These are phyloP conservation scores for Globisporangium heterothallicum DNA, from an alignment of 352 stramenopile genomes.

Conservation along the genomic window DNA sequence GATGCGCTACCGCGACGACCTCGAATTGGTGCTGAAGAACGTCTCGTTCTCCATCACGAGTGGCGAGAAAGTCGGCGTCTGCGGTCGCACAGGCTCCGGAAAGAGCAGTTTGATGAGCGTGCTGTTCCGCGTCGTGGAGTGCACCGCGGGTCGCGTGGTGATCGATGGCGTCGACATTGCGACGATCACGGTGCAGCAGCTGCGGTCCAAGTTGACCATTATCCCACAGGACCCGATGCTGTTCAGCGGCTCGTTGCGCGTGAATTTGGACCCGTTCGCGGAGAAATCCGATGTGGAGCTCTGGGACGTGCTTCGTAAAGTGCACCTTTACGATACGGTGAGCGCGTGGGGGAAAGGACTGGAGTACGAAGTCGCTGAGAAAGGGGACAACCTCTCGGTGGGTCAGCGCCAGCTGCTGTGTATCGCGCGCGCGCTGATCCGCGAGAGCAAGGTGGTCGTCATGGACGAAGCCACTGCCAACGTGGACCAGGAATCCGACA, in stretches of 20 bases:
- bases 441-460: conserved; percentile 83
- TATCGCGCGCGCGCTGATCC: conserved; percentile 91
- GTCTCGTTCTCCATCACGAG: not conserved
- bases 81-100: not conserved
- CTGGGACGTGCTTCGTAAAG: not conserved
- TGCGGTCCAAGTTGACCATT: conserved; percentile 11
- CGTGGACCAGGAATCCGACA: conserved; percentile 84
- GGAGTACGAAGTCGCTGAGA: not conserved
- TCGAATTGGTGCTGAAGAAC: not conserved
- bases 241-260: not conserved
- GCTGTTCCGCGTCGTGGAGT: not conserved
- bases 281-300: not conserved
- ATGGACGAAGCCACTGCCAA: conserved; percentile 92
- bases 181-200: conserved; percentile 17
- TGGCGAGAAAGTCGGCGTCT: not conserved
- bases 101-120: not conserved
- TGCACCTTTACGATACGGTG: not conserved
- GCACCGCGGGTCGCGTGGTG: conserved; percentile 36
- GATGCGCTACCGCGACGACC: conserved; percentile 16
- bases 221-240: not conserved
- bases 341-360: not conserved
- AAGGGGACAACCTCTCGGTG: conserved; percentile 1
- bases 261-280: not conserved
- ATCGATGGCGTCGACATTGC: conserved; percentile 77
- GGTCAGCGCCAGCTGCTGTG: conserved; percentile 47